Conservation (phyloP, 106 monocot genomes). For the Dioscorea alata region DNA sequence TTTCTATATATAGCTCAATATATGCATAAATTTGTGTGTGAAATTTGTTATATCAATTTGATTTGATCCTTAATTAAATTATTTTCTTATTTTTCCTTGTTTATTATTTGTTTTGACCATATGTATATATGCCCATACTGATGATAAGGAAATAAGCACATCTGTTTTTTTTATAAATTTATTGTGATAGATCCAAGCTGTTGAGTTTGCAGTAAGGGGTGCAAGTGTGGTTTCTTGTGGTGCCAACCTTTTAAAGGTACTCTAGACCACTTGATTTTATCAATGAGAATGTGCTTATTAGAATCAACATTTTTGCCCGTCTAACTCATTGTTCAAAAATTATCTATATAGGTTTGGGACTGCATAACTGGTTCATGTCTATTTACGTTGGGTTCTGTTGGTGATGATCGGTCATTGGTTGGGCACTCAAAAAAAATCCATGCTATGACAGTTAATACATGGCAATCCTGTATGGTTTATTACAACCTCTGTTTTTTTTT, state of each 20-base stretch:
- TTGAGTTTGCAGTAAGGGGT: slow-evolving; percentile 84
- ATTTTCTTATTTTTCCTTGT: too few relatives aligned
- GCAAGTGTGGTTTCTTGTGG: slow-evolving; percentile 91
- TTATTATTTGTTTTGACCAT: too few relatives aligned
- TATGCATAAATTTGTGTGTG: too few relatives aligned
- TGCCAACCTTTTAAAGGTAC: slow-evolving; percentile 73
- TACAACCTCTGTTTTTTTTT: background rate
- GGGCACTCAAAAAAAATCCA: slow-evolving; percentile 73
- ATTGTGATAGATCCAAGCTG: slow-evolving; percentile 55
- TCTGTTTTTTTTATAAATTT: too few relatives aligned
- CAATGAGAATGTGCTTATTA: background rate
- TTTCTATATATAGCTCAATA: too few relatives aligned
- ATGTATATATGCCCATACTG: too few relatives aligned
- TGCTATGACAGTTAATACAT: slow-evolving; percentile 80
- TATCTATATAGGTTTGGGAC: slow-evolving; percentile 68
- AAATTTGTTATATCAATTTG: too few relatives aligned
- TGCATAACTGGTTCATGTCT: slow-evolving; percentile 92
- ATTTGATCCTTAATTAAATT: too few relatives aligned
- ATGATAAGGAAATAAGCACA: too few relatives aligned
- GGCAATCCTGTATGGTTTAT: slow-evolving; percentile 71
- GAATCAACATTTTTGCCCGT: background rate
- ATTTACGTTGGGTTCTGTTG: slow-evolving; percentile 52
- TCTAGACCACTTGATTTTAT: background rate
- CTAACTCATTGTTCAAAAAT: background rate
- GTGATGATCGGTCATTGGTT: slow-evolving; percentile 36